Evolutionary conservation across 805 yeast genomes (phyloP).

Genomic region (Torulaspora microellipsoides): DNA sequence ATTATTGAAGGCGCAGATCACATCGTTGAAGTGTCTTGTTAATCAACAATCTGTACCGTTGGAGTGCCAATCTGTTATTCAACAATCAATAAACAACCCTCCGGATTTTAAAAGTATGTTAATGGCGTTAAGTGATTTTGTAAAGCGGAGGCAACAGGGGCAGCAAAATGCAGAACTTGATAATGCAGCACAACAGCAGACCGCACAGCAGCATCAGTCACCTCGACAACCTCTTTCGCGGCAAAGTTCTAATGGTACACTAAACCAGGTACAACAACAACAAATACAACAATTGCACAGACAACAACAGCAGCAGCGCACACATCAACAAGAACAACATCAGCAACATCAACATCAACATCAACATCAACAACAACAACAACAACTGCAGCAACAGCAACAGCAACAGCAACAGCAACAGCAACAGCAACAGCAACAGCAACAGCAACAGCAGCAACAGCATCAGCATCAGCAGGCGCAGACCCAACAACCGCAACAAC

Average conservation of each 20-base stretch:
- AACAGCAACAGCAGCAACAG: background rate
- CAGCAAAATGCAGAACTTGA: background rate
- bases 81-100: slow-evolving; percentile 30
- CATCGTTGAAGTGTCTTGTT: slow-evolving; percentile 32
- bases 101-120: slow-evolving; percentile 34
- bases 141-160: slow-evolving; percentile 17
- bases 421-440: background rate
- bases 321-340: slow-evolving; percentile 1
- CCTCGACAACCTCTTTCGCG: background rate
- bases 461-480: background rate
- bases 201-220: slow-evolving; percentile 1
- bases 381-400: slow-evolving; percentile 2
- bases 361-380: slow-evolving; percentile 5
- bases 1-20: slow-evolving; percentile 34
- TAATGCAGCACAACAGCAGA: too few relatives aligned
- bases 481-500: background rate
- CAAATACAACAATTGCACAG: background rate
- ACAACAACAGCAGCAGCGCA: slow-evolving; percentile 4
- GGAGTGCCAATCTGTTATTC: slow-evolving; percentile 27
- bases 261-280: background rate
- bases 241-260: background rate
- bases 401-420: background rate
- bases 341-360: slow-evolving; percentile 13
- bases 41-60: slow-evolving; percentile 30
- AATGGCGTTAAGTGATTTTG: slow-evolving; percentile 28